These are phyloP conservation scores for Thermomucor indicae-seudaticae DNA, from an alignment of 371 early-diverging fungal genomes.

Conservation along the genomic window DNA sequence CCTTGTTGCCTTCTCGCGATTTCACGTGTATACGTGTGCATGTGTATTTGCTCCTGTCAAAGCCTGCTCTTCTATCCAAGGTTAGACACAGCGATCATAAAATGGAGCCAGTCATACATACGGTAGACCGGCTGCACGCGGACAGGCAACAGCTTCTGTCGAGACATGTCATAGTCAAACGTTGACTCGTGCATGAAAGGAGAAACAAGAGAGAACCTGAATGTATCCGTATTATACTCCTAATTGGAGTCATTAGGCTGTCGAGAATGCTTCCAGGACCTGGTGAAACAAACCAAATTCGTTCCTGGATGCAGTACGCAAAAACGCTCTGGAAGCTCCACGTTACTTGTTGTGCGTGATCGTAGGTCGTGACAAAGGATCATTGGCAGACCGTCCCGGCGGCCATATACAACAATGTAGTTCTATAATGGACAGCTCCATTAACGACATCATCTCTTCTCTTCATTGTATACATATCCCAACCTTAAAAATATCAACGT, in stretches of 20 bases:
- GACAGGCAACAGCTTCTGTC: constrained; percentile 37
- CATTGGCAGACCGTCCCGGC: constrained; percentile 57
- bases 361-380: constrained; percentile 52
- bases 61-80: constrained; percentile 25
- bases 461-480: no score
- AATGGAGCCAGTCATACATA: constrained; percentile 11
- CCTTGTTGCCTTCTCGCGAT: constrained; percentile 39
- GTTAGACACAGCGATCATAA: not conserved
- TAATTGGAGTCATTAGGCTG: constrained; percentile 7
- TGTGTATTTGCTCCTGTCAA: constrained; percentile 43
- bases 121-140: constrained; percentile 51
- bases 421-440: constrained; percentile 26
- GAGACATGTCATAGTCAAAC: constrained; percentile 66
- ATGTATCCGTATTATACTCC: constrained; percentile 64
- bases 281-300: constrained; percentile 46
- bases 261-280: not conserved
- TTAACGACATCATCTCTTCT: no score
- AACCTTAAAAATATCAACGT: constrained; percentile 78
- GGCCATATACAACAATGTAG: constrained; percentile 57
- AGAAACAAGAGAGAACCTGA: constrained; percentile 64
- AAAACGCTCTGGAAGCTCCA: constrained; percentile 55
- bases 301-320: constrained; percentile 63
- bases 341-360: constrained; percentile 36
- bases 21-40: constrained; percentile 52
- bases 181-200: constrained; percentile 70